Evolutionary conservation across 768 basidiomycete genomes (phyloP).

Genomic region (Hericium erinaceus): DNA sequence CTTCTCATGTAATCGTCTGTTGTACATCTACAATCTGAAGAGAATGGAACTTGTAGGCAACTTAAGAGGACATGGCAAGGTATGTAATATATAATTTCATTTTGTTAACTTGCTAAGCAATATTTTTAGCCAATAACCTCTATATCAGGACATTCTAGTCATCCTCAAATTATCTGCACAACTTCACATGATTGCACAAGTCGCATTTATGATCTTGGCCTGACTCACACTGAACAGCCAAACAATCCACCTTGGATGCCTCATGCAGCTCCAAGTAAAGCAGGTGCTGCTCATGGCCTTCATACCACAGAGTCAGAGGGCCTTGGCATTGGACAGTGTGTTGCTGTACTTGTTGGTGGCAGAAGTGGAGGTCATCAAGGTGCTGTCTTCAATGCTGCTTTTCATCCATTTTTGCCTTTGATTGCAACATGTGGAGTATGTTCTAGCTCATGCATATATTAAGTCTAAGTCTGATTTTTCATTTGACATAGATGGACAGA

Average conservation of each 20-base stretch:
- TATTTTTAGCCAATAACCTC: constrained; percentile 48
- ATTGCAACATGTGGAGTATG: constrained; percentile 74
- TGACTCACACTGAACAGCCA: constrained; percentile 25
- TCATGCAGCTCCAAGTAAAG: constrained; percentile 39
- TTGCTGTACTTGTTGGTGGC: constrained; percentile 57
- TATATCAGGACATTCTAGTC: constrained; percentile 51
- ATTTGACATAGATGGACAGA: constrained; percentile 49
- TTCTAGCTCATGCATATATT: constrained; percentile 1
- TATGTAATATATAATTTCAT: background rate
- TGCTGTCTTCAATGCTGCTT: constrained; percentile 60
- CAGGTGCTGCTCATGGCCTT: constrained; percentile 63
- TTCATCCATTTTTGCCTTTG: constrained; percentile 54
- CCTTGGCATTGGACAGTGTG: constrained; percentile 46
- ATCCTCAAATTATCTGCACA: constrained; percentile 54
- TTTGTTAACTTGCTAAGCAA: background rate
- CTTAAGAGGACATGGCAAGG: constrained; percentile 31
- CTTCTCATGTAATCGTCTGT: constrained; percentile 40
- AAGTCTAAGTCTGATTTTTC: constrained; percentile 1
- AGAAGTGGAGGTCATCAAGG: constrained; percentile 66
- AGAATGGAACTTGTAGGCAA: constrained; percentile 32
- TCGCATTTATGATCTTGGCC: constrained; percentile 57
- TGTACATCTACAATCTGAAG: constrained; percentile 47
- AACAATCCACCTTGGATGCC: constrained; percentile 51
- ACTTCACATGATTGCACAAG: constrained; percentile 66
- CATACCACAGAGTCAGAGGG: constrained; percentile 54